Evolutionary conservation across 352 stramenopile genomes (phyloP).

Genomic region (Pythium volutum): DNA sequence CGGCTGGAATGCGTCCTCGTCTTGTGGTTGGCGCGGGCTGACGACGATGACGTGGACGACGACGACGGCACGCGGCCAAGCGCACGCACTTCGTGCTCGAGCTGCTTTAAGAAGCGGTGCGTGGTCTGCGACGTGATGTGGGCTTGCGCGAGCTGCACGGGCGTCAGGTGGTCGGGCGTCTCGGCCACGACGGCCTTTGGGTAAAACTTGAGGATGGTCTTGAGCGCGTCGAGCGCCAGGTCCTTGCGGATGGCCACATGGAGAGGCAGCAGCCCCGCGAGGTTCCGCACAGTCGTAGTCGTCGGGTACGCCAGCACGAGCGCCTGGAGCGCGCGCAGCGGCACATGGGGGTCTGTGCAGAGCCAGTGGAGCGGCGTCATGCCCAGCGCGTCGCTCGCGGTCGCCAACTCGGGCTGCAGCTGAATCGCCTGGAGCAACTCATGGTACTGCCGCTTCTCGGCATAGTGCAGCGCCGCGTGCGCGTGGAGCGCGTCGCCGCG

Average conservation of each 20-base stretch:
- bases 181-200: slow-evolving; percentile 40
- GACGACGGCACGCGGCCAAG: slow-evolving; percentile 8
- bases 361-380: slow-evolving; percentile 36
- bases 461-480: slow-evolving; percentile 18
- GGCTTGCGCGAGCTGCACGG: slow-evolving; percentile 43
- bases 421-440: slow-evolving; percentile 24
- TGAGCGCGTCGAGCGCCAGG: slow-evolving; percentile 53
- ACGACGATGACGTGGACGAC: background rate
- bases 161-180: slow-evolving; percentile 52
- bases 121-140: slow-evolving; percentile 27
- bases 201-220: slow-evolving; percentile 68
- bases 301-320: slow-evolving; percentile 49
- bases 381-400: slow-evolving; percentile 24
- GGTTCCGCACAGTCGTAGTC: slow-evolving; percentile 40
- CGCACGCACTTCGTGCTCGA: slow-evolving; percentile 36
- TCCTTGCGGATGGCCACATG: slow-evolving; percentile 67
- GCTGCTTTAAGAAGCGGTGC: slow-evolving; percentile 34
- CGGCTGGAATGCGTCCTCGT: slow-evolving; percentile 5
- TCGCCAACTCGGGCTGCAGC: slow-evolving; percentile 17
- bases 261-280: slow-evolving; percentile 58
- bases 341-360: slow-evolving; percentile 26
- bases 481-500: background rate
- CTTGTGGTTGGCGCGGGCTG: background rate
- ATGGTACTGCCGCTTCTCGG: slow-evolving; percentile 23
- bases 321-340: slow-evolving; percentile 40